Evolutionary conservation across 2,329 filamentous ascomycete genomes (phyloP).

Genomic region (Fusarium palustre): DNA sequence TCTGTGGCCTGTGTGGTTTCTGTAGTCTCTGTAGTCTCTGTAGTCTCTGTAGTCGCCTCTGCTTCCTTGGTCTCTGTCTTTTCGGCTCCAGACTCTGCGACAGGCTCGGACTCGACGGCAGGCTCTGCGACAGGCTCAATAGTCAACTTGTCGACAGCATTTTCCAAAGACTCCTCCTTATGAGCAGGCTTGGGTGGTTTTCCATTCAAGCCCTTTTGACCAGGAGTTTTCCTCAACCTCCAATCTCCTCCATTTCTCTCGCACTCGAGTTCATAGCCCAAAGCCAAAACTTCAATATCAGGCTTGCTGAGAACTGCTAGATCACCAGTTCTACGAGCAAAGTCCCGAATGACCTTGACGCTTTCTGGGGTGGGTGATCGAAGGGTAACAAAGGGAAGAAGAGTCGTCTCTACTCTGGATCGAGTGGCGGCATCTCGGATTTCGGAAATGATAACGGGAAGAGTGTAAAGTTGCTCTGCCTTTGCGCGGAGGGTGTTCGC

Average conservation of each 20-base stretch:
- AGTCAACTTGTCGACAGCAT: slow-evolving; percentile 26
- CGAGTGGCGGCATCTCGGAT: slow-evolving; percentile 88
- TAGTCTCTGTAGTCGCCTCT: background rate
- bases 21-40: background rate
- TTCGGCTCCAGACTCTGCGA: background rate
- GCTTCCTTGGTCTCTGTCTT: background rate
- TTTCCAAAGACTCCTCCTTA: slow-evolving; percentile 18
- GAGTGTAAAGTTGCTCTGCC: slow-evolving; percentile 82
- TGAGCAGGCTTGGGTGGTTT: slow-evolving; percentile 57
- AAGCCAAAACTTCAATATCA: slow-evolving; percentile 88
- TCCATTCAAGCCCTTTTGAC: slow-evolving; percentile 82
- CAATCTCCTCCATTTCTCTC: slow-evolving; percentile 92
- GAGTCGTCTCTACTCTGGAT: slow-evolving; percentile 82
- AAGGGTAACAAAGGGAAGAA: slow-evolving; percentile 86
- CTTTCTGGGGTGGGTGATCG: slow-evolving; percentile 80
- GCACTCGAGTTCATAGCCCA: slow-evolving; percentile 94
- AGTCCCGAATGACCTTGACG: slow-evolving; percentile 82
- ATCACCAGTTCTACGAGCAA: slow-evolving; percentile 91
- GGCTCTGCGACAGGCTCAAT: slow-evolving; percentile 26
- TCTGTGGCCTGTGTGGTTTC: background rate
- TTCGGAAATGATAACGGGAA: slow-evolving; percentile 87
- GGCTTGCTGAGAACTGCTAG: slow-evolving; percentile 86
- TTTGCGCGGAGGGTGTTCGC: slow-evolving; percentile 84
- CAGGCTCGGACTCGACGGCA: background rate
- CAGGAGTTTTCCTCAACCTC: slow-evolving; percentile 81